Conservation (phyloP, 257 asterid species). For the Solanum paucissectum region DNA sequence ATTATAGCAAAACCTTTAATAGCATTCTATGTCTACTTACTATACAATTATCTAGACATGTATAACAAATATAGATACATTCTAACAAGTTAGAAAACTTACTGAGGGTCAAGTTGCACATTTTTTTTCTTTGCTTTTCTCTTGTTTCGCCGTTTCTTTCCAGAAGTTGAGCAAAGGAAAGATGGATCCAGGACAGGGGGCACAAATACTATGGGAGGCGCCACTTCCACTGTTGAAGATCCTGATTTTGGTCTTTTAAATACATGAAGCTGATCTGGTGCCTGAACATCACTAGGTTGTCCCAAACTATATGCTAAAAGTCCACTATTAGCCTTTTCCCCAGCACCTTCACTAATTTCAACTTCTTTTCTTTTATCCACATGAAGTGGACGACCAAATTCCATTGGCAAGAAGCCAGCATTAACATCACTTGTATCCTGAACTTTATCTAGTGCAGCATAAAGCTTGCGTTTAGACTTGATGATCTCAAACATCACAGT, state of each 20-base stretch:
- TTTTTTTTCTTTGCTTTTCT: constrained; percentile 13
- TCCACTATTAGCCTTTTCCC: background rate
- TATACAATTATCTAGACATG: background rate
- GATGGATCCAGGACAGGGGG: constrained; percentile 21
- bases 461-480: constrained; percentile 33
- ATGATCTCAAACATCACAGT: constrained; percentile 27
- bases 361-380: constrained; percentile 20
- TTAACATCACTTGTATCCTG: constrained; percentile 4
- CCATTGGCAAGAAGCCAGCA: background rate
- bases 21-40: background rate
- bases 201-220: constrained; percentile 26
- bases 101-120: constrained; percentile 17
- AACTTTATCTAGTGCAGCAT: constrained; percentile 17
- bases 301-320: background rate
- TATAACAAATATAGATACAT: background rate
- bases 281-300: constrained; percentile 1
- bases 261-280: constrained; percentile 10
- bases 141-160: constrained; percentile 14
- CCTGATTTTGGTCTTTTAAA: constrained; percentile 20
- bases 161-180: background rate
- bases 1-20: background rate
- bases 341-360: background rate
- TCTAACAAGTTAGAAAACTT: constrained; percentile 7
- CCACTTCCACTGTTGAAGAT: background rate
- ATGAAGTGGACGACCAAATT: background rate